Percentiles rank a stretch among this genome's conserved stretches.
Evolutionary conservation across 2,329 filamentous ascomycete genomes (phyloP).

Genomic region (Exophiala spinifera): DNA sequence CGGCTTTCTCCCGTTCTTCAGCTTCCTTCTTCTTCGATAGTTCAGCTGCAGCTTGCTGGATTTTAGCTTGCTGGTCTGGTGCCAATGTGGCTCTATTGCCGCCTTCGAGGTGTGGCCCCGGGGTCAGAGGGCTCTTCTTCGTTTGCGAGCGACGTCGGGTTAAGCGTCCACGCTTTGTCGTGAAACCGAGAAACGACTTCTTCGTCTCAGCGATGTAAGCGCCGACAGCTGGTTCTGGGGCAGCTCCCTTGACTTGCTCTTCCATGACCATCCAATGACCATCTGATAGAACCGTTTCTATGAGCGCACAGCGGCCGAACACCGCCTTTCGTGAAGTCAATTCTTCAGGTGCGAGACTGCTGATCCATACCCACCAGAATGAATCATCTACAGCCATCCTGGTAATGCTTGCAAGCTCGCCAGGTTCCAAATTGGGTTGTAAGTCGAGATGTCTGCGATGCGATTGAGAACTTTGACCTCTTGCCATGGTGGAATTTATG

Average conservation of each 20-base stretch:
- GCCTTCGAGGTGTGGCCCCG: conserved; percentile 52
- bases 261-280: conserved; percentile 93
- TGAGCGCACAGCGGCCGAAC: conserved; percentile 87
- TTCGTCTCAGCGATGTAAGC: conserved; percentile 97
- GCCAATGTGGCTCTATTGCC: conserved; percentile 73
- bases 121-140: conserved; percentile 53
- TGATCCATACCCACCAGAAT: conserved; percentile 99
- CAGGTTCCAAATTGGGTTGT: conserved; percentile 72
- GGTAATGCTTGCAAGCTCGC: conserved; percentile 89
- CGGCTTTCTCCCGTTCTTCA: conserved; percentile 42
- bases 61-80: conserved; percentile 86
- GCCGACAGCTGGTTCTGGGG: conserved; percentile 75
- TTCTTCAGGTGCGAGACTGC: conserved; percentile 87
- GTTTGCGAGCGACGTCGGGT: conserved; percentile 68
- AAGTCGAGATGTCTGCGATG: conserved; percentile 70
- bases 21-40: conserved; percentile 70
- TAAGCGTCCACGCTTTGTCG: conserved; percentile 65
- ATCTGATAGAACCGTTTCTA: conserved; percentile 78
- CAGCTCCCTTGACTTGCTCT: conserved; percentile 91
- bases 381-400: conserved; percentile 85
- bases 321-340: conserved; percentile 80
- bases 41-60: conserved; percentile 84
- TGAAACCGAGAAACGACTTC: conserved; percentile 75
- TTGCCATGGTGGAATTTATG: conserved; percentile 62
- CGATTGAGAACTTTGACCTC: conserved; percentile 83